Base-by-base conservation (phyloP, 352 stramenopile species). In the Phytopythium vexans region DNA sequence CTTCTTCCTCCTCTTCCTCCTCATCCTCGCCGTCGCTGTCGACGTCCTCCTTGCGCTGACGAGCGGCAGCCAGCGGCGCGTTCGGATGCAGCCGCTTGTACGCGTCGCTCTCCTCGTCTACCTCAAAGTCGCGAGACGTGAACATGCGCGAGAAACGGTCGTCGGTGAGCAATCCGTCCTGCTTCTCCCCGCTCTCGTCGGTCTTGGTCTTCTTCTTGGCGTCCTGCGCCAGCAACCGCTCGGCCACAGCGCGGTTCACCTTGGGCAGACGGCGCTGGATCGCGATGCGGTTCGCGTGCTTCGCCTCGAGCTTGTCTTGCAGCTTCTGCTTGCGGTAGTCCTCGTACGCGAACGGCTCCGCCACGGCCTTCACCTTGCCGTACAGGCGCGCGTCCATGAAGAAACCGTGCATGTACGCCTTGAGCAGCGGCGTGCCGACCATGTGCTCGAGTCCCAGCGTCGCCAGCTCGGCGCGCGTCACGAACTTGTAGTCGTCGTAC, bases 331-430 rank as follows among this genome's bases (percentile, higher is more conserved):
- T 98, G 31, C 92, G 82, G 66, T 95, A 99, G 57, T 98, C 87
- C 65, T 99, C 95, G 71, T 99, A 99, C 53, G 97, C 96, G 54
- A 98, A 98, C 46, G 97, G 97, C 64, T 98, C 96, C 9, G 94
- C 90, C 40, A 99, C 97, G 39, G 94, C 90, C 64, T 97, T 89
- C 33, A 99, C 88, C 69, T 97, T 97, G 58, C 95, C 93, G 76
- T 99, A 98, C 37, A 99, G 73, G 21, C 95, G 91, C 33, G 94
- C 96, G 66, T 99, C 96, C 78, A 99, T 99, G 72, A 99, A 99
- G 78, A 98, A 99, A 44, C 97, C 97, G 77, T 99, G 97, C 97
- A 99, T 99, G 81, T 99, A 99, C 8, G 95, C 96, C 64, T 93
- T 92, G 27, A 99, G 80, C 59, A 99, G 62, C 12, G 96, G 92